These are phyloP conservation scores for Spongiforma sp. DNA, from an alignment of 1,284 basidiomycete species.

Conservation along the genomic window DNA sequence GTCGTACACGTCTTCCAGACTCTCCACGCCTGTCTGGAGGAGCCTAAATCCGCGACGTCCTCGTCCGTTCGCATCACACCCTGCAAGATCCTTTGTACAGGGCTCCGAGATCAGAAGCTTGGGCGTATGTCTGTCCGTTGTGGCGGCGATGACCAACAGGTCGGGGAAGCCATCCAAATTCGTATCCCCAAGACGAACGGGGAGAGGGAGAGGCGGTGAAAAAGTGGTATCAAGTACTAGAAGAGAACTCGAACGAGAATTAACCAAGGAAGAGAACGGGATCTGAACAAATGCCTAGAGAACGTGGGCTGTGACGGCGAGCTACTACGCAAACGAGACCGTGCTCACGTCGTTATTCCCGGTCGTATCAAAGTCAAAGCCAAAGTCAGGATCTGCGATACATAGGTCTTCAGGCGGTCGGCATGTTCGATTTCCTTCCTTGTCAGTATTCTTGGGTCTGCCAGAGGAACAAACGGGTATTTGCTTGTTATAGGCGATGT, in stretches of 20 bases:
- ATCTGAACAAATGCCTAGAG: constrained; percentile 70
- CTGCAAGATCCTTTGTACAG: constrained; percentile 63
- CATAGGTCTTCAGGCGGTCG: constrained; percentile 85
- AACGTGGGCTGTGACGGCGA: background rate
- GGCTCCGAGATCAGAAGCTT: constrained; percentile 76
- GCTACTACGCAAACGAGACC: background rate
- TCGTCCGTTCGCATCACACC: constrained; percentile 52
- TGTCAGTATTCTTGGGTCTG: constrained; percentile 48
- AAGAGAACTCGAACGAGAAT: constrained; percentile 59
- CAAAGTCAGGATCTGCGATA: constrained; percentile 79
- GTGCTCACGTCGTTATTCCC: constrained; percentile 61
- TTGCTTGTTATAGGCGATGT: constrained; percentile 95
- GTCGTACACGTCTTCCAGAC: constrained; percentile 74
- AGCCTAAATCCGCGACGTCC: constrained; percentile 68
- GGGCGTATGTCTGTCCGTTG: constrained; percentile 55
- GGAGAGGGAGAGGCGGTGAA: constrained; percentile 71
- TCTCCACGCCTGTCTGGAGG: constrained; percentile 65
- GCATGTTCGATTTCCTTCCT: constrained; percentile 65
- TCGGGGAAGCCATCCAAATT: constrained; percentile 98
- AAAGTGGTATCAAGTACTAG: constrained; percentile 72
- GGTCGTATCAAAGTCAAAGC: constrained; percentile 69
- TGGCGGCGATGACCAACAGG: constrained; percentile 71
- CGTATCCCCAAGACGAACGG: constrained; percentile 87
- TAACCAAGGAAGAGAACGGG: constrained; percentile 61
- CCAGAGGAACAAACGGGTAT: constrained; percentile 76